These are phyloP conservation scores for Zymoseptoria passerinii DNA, from an alignment of 2,329 filamentous ascomycete species.

Conservation along the genomic window DNA sequence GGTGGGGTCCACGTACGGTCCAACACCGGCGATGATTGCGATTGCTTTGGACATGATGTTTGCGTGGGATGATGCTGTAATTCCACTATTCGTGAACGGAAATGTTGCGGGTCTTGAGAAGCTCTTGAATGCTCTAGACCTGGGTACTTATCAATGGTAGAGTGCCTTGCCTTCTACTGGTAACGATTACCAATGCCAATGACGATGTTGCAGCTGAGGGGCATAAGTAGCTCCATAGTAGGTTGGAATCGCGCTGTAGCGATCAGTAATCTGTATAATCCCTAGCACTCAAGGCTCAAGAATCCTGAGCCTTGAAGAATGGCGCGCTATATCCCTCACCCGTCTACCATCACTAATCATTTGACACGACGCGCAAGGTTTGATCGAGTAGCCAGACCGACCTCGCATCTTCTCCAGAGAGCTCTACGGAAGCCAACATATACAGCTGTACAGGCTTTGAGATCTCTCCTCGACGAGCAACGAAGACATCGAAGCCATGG, in stretches of 20 bases:
- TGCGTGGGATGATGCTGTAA: neutral
- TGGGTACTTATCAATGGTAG: neutral
- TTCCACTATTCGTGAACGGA: neutral
- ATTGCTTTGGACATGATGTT: conserved; percentile 1
- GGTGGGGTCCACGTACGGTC: neutral
- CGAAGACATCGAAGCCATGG: conserved; percentile 2
- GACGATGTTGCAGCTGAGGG: neutral
- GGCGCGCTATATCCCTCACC: neutral
- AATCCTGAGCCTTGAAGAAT: too few species aligned
- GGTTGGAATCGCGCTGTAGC: neutral
- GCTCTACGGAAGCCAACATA: neutral
- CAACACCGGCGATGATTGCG: conserved; percentile 1
- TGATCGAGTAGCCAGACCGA: too few species aligned
- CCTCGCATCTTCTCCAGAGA: too few species aligned
- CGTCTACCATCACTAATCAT: neutral
- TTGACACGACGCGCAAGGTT: neutral
- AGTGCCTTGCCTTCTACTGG: neutral
- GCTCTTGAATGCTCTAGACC: neutral
- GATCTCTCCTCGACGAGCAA: neutral
- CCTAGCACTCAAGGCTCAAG: neutral
- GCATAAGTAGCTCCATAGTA: neutral
- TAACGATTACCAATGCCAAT: neutral
- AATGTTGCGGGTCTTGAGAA: neutral
- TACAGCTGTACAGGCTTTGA: neutral
- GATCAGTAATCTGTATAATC: neutral